Conservation (phyloP, 495 filamentous ascomycete genomes). For the Penicillium soppii region DNA sequence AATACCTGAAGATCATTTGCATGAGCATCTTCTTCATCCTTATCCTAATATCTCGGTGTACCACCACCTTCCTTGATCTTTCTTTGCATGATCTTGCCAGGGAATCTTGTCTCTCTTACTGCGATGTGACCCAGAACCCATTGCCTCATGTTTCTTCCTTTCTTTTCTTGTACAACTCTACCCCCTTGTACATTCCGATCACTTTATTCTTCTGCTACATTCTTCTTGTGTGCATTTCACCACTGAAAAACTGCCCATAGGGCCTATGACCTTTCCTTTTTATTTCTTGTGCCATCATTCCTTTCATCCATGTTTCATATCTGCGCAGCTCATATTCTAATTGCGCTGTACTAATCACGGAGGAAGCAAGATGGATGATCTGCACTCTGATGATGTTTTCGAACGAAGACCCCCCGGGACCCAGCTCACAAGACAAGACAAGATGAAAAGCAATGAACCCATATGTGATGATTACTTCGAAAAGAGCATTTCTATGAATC, state of each 20-base stretch:
- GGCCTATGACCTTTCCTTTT: constrained; percentile 21
- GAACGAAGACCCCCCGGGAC: constrained; percentile 16
- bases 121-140: constrained; percentile 4
- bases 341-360: constrained; percentile 28
- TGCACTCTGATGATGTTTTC: constrained; percentile 19
- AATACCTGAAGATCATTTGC: constrained; percentile 15
- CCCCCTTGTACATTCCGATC: constrained; percentile 25
- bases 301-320: constrained; percentile 28
- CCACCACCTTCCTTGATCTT: background rate
- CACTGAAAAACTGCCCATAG: constrained; percentile 5
- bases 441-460: constrained; percentile 21
- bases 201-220: background rate
- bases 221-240: constrained; percentile 8
- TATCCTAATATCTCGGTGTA: constrained; percentile 4
- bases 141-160: background rate
- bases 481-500: constrained; percentile 8
- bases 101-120: background rate
- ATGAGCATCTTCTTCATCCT: constrained; percentile 12
- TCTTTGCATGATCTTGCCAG: background rate
- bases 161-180: constrained; percentile 22
- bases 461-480: constrained; percentile 21
- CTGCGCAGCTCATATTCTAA: constrained; percentile 28
- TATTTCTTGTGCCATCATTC: constrained; percentile 14
- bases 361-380: constrained; percentile 9
- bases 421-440: constrained; percentile 1